Evolutionary conservation across 208 protist genomes (phyloP).

Genomic region (Strigomonas oncopelti): DNA sequence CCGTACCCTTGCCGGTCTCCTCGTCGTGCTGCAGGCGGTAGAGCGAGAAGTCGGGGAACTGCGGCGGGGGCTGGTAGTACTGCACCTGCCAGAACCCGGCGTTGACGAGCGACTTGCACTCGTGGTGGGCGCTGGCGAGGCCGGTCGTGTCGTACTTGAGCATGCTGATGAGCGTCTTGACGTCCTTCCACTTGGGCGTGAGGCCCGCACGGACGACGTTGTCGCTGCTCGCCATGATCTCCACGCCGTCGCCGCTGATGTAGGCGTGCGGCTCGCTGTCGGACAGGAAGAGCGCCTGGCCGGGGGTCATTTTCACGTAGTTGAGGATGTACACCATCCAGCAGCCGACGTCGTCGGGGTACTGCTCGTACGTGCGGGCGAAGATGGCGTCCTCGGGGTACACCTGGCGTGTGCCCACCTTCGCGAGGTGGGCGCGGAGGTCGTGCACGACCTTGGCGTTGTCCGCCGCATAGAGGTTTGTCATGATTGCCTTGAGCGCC

Average conservation of each 20-base stretch:
- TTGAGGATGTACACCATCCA: conserved; percentile 98
- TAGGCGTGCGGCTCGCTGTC: conserved; percentile 98
- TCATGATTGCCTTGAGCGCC: conserved; percentile 61
- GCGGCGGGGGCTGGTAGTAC: conserved; percentile 69
- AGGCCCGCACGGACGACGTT: conserved; percentile 97
- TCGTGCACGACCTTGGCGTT: conserved; percentile 31
- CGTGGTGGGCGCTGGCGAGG: conserved; percentile 49
- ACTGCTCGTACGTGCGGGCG: conserved; percentile 84
- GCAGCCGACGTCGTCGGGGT: conserved; percentile 96
- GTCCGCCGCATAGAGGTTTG: conserved; percentile 51
- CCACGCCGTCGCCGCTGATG: conserved; percentile 93
- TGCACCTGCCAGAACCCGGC: conserved; percentile 68
- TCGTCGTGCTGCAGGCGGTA: conserved; percentile 67
- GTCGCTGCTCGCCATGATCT: conserved; percentile 97
- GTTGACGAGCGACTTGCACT: conserved; percentile 27
- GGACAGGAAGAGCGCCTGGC: conserved; percentile 94
- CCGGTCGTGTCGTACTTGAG: conserved; percentile 83
- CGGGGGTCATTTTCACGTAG: conserved; percentile 88
- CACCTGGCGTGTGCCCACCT: conserved; percentile 27
- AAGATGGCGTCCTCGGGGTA: conserved; percentile 78
- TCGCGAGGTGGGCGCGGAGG: conserved; percentile 52
- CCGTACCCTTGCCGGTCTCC: conserved; percentile 21
- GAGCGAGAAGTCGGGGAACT: conserved; percentile 84
- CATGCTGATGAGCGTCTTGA: conserved; percentile 90
- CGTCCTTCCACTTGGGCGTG: conserved; percentile 97